Evolutionary conservation across 768 basidiomycete species (phyloP), one percentile per base, ranked within the genome.

Genomic region (Candolleomyces aberdarensis): DNA sequence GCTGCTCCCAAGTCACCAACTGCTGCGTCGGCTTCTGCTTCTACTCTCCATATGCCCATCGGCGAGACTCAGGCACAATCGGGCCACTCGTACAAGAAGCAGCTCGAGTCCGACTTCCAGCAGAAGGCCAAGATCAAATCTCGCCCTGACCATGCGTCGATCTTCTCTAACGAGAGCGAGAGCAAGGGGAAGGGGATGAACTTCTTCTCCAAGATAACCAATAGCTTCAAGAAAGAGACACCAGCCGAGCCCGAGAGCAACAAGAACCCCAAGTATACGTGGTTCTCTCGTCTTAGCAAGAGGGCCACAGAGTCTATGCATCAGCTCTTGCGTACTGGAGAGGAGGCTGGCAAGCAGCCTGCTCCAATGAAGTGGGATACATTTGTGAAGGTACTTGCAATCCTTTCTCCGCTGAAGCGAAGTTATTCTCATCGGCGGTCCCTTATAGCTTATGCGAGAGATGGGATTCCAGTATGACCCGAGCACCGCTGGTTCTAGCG

Each of bases 401-500:
- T 57, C 50, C 48, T 20, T 3, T 55, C 17, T 57, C 7, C 26
- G 26, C 8, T 36, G 36, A 36, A 36, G 36, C 6, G 36, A 31
- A 11, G 10, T 59, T 6, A 9, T 60, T 54, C 3, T 17, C n/a
- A 5, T 20, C 7, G 32, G 43, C 39, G 20, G 57, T 48, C 15
- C 39, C 39, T 47, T 8, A 43, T n/a, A 92, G 91, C 73, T 90
- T 41, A 90, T 93, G 90, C 74, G 77, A 41, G 88, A 88, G 51
- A 85, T 93, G 83, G 91, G 91, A 40, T 93, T 93, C 71, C 73
- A 74, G 3, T 87, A 86, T 64, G 85, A 86, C 67, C 87, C 87
- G 5, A 85, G 84, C 61, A 90, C 89, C 2, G 89, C 91, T 19
- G 91, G 91, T 2, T 92, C 90, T 10, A 89, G 89, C 70, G 91